Base-by-base conservation (phyloP, 495 filamentous ascomycete species). In the Beverwykella pulmonaria region DNA sequence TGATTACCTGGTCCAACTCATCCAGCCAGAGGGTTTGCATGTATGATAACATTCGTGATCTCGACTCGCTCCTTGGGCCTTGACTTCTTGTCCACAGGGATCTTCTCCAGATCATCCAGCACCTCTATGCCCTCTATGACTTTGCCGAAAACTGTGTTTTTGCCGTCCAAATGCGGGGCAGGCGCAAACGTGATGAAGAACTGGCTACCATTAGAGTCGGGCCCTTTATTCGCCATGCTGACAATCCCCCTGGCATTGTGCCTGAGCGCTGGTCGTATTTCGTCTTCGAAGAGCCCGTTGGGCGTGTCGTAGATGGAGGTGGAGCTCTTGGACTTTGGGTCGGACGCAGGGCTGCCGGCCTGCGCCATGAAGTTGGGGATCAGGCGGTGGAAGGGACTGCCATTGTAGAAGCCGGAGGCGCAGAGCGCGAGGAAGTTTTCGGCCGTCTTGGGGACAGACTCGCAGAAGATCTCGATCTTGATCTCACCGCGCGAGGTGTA, bases 391-490 rank as follows among this genome's bases (percentile, higher is more conserved):
- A 98, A 90, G n/a, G 89, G 91, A 7, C 90, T 93, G 75, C 82
- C 78, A 76, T 94, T 83, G 81, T 95, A 98, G 81, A 91, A 92
- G 71, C 83, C 83, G 36, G 88, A 90, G 67, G 95, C 94, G 82
- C 92, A 96, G 46, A 98, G 89, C 49, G 93, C 94, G 65, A 98
- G 87, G 79, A 98, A 98, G 80, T 98, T 98, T 89, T 96, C 73
- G 47, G 47, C 41, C 1, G 95, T 97, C 76, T 95, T 88, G 54
- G 94, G 94, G 27, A 95, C 91, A 71, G 88, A 87, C 79, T 96
- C 92, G 80, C 93, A 97, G 80, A 97, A 98, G 59, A 98, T 80
- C 75, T 98, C 94, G 75, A 98, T 86, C 78, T 98, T 98, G 73
- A 98, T 84, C 77, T 93, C 90, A 68, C 94, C 94, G 58, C 88